Conservation (phyloP, 306 rosid genomes). For the Quercus variabilis region DNA sequence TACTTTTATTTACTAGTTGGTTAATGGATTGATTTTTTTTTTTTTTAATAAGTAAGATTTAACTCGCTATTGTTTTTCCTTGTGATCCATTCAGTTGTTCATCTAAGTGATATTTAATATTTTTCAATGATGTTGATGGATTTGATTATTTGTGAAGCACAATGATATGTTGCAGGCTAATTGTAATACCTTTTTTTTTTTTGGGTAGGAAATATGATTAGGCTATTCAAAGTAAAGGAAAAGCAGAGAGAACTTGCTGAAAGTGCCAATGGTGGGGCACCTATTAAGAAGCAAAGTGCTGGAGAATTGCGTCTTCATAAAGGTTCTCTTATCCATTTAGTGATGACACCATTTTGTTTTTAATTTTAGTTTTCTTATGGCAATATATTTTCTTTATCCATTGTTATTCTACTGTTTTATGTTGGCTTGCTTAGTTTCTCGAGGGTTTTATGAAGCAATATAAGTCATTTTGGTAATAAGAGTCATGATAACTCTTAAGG, state of each 20-base stretch:
- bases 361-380: background rate
- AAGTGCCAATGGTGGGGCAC: conserved; percentile 61
- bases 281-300: conserved; percentile 79
- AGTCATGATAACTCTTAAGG: background rate
- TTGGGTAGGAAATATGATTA: conserved; percentile 69
- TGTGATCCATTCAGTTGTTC: background rate
- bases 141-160: background rate
- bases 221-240: conserved; percentile 86
- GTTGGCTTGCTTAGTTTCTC: background rate
- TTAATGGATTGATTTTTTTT: background rate
- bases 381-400: background rate
- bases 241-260: conserved; percentile 88
- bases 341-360: background rate
- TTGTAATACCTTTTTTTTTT: background rate
- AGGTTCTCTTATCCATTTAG: conserved; percentile 39
- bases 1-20: background rate
- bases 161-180: conserved; percentile 9
- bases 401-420: background rate
- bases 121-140: background rate
- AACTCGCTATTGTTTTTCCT: background rate
- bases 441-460: background rate
- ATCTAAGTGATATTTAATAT: background rate
- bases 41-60: background rate
- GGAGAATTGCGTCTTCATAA: conserved; percentile 95
- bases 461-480: background rate